Conservation (phyloP, 2,329 filamentous ascomycete genomes). For the Pseudogymnoascus sp. region DNA sequence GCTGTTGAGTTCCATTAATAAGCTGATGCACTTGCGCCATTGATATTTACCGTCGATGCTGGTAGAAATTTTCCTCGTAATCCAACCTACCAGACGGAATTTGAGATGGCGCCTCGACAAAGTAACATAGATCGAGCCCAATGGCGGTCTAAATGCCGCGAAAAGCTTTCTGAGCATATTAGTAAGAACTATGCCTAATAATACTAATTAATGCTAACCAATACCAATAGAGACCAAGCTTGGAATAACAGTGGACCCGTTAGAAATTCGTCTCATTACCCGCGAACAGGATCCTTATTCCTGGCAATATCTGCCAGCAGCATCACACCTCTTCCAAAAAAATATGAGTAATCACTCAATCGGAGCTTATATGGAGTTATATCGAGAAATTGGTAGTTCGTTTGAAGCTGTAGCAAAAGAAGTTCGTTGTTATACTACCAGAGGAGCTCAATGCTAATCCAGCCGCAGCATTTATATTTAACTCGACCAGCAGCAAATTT, state of each 20-base stretch:
- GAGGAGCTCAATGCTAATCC: slow-evolving; percentile 15
- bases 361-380: neutral
- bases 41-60: neutral
- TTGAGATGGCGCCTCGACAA: neutral
- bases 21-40: neutral
- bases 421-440: neutral
- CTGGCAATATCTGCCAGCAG: neutral
- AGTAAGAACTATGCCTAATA: neutral
- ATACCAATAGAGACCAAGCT: neutral
- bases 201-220: neutral
- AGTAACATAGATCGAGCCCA: neutral
- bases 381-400: neutral
- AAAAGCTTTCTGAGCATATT: neutral
- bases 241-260: neutral
- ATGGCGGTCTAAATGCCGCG: neutral
- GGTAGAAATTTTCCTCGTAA: neutral
- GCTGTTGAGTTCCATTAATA: neutral
- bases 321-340: neutral
- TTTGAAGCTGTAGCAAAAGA: slow-evolving; percentile 13
- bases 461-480: slow-evolving; percentile 13
- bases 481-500: slow-evolving; percentile 16
- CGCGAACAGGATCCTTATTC: neutral
- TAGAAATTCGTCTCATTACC: neutral
- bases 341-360: neutral
- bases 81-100: neutral